Base-by-base conservation (phyloP, 2,329 filamentous ascomycete genomes). In the Coniochaeta prunicola region DNA sequence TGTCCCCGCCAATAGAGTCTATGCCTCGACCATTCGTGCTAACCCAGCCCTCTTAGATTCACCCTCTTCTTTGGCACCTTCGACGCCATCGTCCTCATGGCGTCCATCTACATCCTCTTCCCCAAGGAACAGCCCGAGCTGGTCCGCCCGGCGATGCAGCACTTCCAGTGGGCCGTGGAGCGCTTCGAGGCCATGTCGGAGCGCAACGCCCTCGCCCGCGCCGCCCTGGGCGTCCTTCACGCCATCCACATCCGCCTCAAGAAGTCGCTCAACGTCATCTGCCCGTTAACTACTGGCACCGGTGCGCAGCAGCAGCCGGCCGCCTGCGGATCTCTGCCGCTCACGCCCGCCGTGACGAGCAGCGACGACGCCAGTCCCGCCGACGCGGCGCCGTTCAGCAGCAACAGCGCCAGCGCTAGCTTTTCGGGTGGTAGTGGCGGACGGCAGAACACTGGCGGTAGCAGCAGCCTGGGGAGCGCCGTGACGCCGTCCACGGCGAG, bases 11-110 rank as follows among this genome's bases (percentile, higher is more conserved):
- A n/a, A n/a, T n/a, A n/a, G n/a, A n/a, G n/a, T n/a, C n/a, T n/a
- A n/a, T n/a, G n/a, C n/a, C n/a, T n/a, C n/a, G n/a, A n/a, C n/a
- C n/a, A n/a, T n/a, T n/a, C n/a, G n/a, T n/a, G 5, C 17, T n/a
- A 13, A 34, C 21, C 4, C 24, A 2, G 21, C 48, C 10, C 36
- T 7, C 24, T 28, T 24, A 77, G 74, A 26, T 83, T 83, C 63
- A 75, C 78, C 17, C 73, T 87, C 3, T 86, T 86, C 67, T 85
- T 85, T 57, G 82, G 82, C 57, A 86, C 82, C 7, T 87, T 87
- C 60, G 84, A 87, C 64, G 84, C 84, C 15, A 79, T 86, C 21
- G 81, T 87, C 17, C 74, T 87, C 58, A 75, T 86, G 57, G 80
- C 84, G 0, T 80, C 82, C 19, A 80, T 86, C 33, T 85, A 82